Conservation (phyloP, 2,329 filamentous ascomycete species). For the Aureobasidium mangrovei region DNA sequence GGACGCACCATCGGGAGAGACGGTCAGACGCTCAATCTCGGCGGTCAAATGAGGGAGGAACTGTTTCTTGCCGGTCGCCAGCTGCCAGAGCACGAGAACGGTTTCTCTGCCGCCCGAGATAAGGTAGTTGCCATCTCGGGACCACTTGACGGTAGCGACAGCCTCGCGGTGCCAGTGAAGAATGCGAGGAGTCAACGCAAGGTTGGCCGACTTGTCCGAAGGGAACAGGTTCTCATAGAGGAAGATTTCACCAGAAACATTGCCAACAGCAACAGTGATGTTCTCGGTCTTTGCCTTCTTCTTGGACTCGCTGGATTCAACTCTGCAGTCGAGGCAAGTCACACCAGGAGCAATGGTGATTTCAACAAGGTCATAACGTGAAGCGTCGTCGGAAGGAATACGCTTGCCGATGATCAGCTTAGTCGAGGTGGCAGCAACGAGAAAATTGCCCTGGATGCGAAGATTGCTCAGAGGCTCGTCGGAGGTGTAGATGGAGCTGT, state of each 20-base stretch:
- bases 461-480: conserved; percentile 30
- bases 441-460: conserved; percentile 41
- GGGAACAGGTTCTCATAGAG: conserved; percentile 52
- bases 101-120: conserved; percentile 89
- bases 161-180: conserved; percentile 87
- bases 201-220: conserved; percentile 16
- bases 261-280: conserved; percentile 71
- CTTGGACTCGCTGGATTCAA: conserved; percentile 23
- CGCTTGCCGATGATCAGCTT: conserved; percentile 54
- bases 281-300: conserved; percentile 32
- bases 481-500: conserved; percentile 30
- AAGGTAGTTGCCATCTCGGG: conserved; percentile 88
- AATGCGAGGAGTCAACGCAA: conserved; percentile 46
- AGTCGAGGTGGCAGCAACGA: conserved; percentile 48
- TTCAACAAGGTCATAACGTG: conserved; percentile 42
- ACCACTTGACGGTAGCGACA: conserved; percentile 84
- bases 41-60: conserved; percentile 85
- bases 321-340: conserved; percentile 56
- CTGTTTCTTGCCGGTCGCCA: conserved; percentile 74
- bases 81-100: conserved; percentile 83
- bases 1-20: conserved; percentile 69
- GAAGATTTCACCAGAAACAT: conserved; percentile 65
- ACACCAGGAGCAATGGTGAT: conserved; percentile 52
- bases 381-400: conserved; percentile 19
- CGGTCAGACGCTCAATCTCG: conserved; percentile 71